Evolutionary conservation across 768 basidiomycete species (phyloP).

Genomic region (Boletus sensibilis): DNA sequence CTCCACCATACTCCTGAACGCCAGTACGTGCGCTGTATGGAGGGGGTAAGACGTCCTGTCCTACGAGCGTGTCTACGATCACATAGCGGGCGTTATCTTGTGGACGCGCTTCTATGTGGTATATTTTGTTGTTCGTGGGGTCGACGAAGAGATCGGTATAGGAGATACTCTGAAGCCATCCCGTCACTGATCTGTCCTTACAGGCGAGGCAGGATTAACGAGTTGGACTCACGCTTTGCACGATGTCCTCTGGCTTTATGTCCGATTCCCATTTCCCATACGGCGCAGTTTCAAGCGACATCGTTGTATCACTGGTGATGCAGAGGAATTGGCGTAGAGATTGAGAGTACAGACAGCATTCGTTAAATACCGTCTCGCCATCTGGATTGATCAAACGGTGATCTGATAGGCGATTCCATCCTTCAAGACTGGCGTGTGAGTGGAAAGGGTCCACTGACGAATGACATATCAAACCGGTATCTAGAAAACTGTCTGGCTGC

Average conservation of each 20-base stretch:
- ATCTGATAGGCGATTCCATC: background rate
- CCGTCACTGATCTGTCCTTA: background rate
- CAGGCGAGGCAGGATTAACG: background rate
- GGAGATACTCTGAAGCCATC: constrained; percentile 26
- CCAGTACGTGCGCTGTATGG: constrained; percentile 56
- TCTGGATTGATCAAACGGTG: background rate
- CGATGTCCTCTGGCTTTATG: constrained; percentile 51
- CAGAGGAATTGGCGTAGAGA: background rate
- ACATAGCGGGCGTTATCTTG: constrained; percentile 54
- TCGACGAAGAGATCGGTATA: constrained; percentile 54
- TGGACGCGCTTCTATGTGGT: constrained; percentile 61
- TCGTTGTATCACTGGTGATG: background rate
- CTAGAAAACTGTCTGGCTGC: background rate
- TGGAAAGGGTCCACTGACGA: background rate
- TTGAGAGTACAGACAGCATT: background rate
- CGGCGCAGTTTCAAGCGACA: constrained; percentile 38
- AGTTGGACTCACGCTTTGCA: constrained; percentile 40
- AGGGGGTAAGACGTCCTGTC: constrained; percentile 50
- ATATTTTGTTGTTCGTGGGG: constrained; percentile 42
- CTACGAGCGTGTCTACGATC: constrained; percentile 49
- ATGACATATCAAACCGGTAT: background rate
- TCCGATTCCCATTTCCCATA: constrained; percentile 65
- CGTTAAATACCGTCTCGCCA: background rate
- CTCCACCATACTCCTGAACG: constrained; percentile 76
- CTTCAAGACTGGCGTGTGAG: background rate